Evolutionary conservation across 371 early-diverging fungal species (phyloP).

Genomic region (Mucor lusitanicus): DNA sequence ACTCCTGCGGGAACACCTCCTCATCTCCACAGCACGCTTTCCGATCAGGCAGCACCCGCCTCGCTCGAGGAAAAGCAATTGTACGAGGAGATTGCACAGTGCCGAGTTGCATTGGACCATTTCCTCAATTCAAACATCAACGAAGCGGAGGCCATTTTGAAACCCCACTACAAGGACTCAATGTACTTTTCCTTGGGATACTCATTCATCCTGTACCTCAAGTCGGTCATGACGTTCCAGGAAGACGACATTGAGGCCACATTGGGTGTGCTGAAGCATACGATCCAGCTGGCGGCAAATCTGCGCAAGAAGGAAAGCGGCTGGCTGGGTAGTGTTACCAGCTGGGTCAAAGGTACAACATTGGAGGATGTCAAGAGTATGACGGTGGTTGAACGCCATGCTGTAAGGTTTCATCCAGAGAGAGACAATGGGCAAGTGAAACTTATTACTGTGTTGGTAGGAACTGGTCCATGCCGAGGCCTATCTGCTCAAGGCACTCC

Average conservation of each 20-base stretch:
- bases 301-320: conserved; percentile 52
- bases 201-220: conserved; percentile 63
- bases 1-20: neutral
- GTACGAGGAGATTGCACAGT: conserved; percentile 48
- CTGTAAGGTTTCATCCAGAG: conserved; percentile 33
- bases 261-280: conserved; percentile 55
- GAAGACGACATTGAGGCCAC: conserved; percentile 61
- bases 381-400: conserved; percentile 69
- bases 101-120: conserved; percentile 58
- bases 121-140: conserved; percentile 69
- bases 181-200: conserved; percentile 73
- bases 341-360: conserved; percentile 40
- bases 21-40: too few relatives aligned
- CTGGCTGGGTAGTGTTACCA: conserved; percentile 38
- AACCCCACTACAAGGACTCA: conserved; percentile 42
- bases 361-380: conserved; percentile 57
- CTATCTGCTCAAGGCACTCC: conserved; percentile 65
- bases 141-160: conserved; percentile 61
- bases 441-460: conserved; percentile 14
- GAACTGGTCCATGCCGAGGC: conserved; percentile 78
- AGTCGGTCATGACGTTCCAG: conserved; percentile 78
- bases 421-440: neutral
- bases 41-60: neutral
- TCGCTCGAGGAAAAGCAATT: conserved; percentile 8
- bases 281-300: conserved; percentile 53